Evolutionary conservation across 345 rosid genomes (phyloP).

Genomic region (Citrus inodora): DNA sequence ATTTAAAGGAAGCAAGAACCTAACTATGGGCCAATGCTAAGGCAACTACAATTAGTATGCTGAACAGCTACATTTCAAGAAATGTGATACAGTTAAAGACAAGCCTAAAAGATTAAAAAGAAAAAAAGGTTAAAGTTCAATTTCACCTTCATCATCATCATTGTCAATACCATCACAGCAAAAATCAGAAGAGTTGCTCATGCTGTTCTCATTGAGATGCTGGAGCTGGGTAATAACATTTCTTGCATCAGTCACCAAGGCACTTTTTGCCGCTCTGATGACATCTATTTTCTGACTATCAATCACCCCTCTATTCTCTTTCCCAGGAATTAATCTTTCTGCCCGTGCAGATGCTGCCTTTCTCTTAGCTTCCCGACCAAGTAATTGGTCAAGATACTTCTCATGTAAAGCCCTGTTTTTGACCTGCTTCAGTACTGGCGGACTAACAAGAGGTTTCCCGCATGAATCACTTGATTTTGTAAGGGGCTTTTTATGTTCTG

Average conservation of each 20-base stretch:
- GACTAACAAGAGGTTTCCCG: constrained; percentile 37
- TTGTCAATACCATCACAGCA: constrained; percentile 21
- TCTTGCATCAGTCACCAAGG: constrained; percentile 48
- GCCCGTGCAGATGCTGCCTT: constrained; percentile 32
- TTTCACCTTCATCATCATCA: constrained; percentile 36
- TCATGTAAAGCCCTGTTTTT: constrained; percentile 75
- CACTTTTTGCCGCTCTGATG: constrained; percentile 52
- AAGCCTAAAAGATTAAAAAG: not conserved
- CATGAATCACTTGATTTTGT: constrained; percentile 37
- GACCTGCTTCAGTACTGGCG: constrained; percentile 61
- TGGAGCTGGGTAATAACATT: constrained; percentile 62
- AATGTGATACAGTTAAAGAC: not conserved
- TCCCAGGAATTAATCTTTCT: constrained; percentile 19
- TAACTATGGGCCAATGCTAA: not conserved
- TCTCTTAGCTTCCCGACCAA: constrained; percentile 77
- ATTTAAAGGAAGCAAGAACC: not conserved
- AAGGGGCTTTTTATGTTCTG: constrained; percentile 30
- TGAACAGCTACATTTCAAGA: not conserved
- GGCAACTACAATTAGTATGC: not conserved
- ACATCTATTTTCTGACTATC: constrained; percentile 30
- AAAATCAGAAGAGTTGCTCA: constrained; percentile 33
- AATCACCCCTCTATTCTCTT: constrained; percentile 39
- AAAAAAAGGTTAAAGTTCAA: not conserved
- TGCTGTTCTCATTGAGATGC: constrained; percentile 27
- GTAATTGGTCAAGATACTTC: constrained; percentile 71